Evolutionary conservation across 768 basidiomycete genomes (phyloP), one percentile per base, ranked within the genome.

Genomic region (Suillus variegatus): DNA sequence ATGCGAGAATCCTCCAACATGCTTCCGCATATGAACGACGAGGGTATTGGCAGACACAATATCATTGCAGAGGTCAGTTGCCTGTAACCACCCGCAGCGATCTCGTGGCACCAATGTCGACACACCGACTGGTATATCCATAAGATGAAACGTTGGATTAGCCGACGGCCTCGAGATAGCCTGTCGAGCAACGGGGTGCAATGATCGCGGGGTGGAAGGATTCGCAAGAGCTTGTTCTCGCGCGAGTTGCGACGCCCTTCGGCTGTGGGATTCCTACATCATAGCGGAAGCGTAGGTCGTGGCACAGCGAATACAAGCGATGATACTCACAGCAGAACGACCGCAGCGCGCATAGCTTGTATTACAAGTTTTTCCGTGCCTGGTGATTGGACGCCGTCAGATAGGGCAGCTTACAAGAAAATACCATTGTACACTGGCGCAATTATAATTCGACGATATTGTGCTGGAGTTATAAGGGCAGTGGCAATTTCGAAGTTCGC

Each of bases 401-500:
- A 55, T 35, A n/a, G 6, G 32, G 20, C 12, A n/a, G 12, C 35
- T n/a, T 13, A n/a, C 20, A 55, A 36, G 10, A 55, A 55, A 32
- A 36, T 55, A 55, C 20, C 54, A 36, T 55, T 55, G n/a, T 55
- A 55, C 54, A 36, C 20, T 55, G 35, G 54, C 6, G 35, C 32
- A 1, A 20, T 36, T n/a, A 13, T 36, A 36, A 36, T 32, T 55
- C 35, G 54, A 55, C 35, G 20, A 6, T 7, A 55, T 35, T 14
- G 35, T n/a, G 35, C 3, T 35, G 35, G 54, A n/a, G 35, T 20
- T 2, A 54, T 12, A 1, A 36, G 54, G 20, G 54, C 54, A 35
- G 54, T 55, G 32, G 54, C 54, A 13, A 55, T 55, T 20, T 55
- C 54, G 36, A 55, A 55, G 54, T 35, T 55, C 9, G 54, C 35